Conservation (phyloP, 441 rosid species). For the Macaranga tanarius region DNA sequence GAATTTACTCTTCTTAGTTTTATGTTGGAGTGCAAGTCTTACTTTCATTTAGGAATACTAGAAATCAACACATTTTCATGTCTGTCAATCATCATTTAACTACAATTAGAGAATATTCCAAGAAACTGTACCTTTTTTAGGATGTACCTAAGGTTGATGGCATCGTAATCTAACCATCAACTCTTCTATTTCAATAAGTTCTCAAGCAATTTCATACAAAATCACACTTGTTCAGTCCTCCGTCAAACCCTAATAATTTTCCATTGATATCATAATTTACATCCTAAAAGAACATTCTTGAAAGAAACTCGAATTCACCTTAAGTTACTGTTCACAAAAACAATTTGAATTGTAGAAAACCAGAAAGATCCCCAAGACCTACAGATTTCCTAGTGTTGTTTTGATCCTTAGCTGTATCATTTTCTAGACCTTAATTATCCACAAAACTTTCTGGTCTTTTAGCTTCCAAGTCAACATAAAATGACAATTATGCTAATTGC, state of each 20-base stretch:
- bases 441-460: not conserved
- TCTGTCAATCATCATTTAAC: not conserved
- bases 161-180: not conserved
- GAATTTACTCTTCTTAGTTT: not conserved
- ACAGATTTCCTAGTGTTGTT: not conserved
- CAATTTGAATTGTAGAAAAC: not conserved
- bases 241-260: conserved; percentile 1
- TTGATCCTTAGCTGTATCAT: not conserved
- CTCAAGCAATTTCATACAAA: not conserved
- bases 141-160: not conserved
- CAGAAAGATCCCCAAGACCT: not conserved
- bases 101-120: not conserved
- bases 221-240: not conserved
- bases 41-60: not conserved
- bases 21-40: not conserved
- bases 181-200: not conserved
- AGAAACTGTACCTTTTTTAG: conserved; percentile 1
- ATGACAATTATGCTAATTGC: not conserved
- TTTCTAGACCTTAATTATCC: not conserved
- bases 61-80: not conserved
- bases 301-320: not conserved
- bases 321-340: not conserved
- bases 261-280: not conserved
- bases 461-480: not conserved
- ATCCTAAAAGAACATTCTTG: not conserved